phyloP scores from a whole-genome alignment of 352 stramenopile genomes.

The Phytophthora gonapodyides region DNA sequence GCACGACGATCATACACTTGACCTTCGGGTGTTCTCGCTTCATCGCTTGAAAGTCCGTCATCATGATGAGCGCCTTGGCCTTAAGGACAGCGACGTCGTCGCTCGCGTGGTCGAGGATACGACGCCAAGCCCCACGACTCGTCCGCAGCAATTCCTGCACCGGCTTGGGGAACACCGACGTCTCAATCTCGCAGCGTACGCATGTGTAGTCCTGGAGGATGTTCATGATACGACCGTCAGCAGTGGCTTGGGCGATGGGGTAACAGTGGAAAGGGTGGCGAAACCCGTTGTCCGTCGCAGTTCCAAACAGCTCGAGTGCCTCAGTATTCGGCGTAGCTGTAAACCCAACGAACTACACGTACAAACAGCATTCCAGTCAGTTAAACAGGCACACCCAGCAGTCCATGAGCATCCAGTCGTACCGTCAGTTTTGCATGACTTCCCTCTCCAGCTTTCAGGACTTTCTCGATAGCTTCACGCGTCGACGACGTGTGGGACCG shows the following conservation, averaged over 20 bases:
- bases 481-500: constrained; percentile 76
- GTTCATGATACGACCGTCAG: constrained; percentile 64
- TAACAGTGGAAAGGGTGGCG: constrained; percentile 74
- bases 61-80: constrained; percentile 73
- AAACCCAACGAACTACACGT: constrained; percentile 75
- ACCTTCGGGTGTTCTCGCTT: constrained; percentile 22
- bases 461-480: constrained; percentile 64
- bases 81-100: constrained; percentile 65
- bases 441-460: constrained; percentile 59
- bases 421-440: constrained; percentile 48
- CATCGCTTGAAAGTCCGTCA: constrained; percentile 64
- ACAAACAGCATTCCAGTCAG: not conserved
- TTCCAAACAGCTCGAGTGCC: constrained; percentile 75
- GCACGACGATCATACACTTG: constrained; percentile 84
- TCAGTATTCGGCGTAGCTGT: constrained; percentile 75
- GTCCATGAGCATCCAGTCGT: not conserved
- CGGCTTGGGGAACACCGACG: constrained; percentile 47
- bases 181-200: constrained; percentile 59
- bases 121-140: constrained; percentile 34
- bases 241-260: constrained; percentile 60
- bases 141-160: constrained; percentile 43
- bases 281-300: constrained; percentile 13
- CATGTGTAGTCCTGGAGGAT: constrained; percentile 68
- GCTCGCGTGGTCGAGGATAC: constrained; percentile 66
- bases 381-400: not conserved